Evolutionary conservation across 441 rosid genomes (phyloP).

Genomic region (Pelargonium fulgidum): DNA sequence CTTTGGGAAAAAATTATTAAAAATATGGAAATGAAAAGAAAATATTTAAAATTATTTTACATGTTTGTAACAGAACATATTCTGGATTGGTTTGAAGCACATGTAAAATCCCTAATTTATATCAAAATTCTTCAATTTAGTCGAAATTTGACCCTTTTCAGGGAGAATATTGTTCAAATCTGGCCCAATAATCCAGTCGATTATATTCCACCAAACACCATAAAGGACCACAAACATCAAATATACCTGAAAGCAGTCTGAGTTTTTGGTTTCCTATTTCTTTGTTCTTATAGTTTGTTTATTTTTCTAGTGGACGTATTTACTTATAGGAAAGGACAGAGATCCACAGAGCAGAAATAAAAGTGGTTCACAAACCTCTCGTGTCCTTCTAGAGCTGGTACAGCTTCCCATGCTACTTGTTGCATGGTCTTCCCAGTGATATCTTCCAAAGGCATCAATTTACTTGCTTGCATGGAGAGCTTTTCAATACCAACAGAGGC

Average conservation of each 20-base stretch:
- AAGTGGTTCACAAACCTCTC: conserved; percentile 45
- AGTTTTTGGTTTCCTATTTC: not conserved
- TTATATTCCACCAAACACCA: not conserved
- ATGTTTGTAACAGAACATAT: not conserved
- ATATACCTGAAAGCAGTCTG: not conserved
- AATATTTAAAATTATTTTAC: not conserved
- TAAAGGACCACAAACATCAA: not conserved
- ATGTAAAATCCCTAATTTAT: not conserved
- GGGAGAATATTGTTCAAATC: not conserved
- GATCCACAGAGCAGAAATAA: not conserved
- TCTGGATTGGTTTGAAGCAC: not conserved
- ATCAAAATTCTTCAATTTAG: not conserved
- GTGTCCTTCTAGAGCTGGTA: conserved; percentile 40
- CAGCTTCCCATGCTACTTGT: conserved; percentile 76
- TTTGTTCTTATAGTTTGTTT: not conserved
- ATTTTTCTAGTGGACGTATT: not conserved
- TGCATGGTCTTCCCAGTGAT: conserved; percentile 85
- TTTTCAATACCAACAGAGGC: conserved; percentile 88
- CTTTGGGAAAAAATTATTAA: not conserved
- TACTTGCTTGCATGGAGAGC: conserved; percentile 92
- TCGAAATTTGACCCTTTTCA: not conserved
- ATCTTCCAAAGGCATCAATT: conserved; percentile 88
- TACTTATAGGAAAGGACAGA: not conserved
- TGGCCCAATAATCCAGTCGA: not conserved
- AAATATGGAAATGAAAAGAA: not conserved